Percentiles rank a stretch among this genome's conserved stretches.
These are phyloP conservation scores for Arxiozyma bovina DNA, from an alignment of 1,139 yeast species.

Conservation along the genomic window DNA sequence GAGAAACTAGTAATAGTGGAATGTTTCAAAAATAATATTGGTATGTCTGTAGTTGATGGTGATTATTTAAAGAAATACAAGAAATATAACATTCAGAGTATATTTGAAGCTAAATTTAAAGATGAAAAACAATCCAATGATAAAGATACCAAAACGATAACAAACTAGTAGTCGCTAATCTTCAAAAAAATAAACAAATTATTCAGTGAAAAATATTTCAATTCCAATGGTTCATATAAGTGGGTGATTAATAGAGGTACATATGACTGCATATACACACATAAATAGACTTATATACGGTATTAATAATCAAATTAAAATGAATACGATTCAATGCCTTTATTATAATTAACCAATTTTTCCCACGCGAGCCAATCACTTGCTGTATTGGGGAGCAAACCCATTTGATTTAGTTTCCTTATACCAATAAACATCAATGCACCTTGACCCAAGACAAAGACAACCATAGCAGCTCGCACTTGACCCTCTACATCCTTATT, in stretches of 20 bases:
- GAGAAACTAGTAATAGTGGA: slow-evolving; percentile 77
- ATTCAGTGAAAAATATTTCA: not conserved
- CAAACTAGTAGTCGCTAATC: not conserved
- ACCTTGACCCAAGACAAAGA: slow-evolving; percentile 52
- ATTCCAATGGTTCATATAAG: not conserved
- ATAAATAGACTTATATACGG: not conserved
- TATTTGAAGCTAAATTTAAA: slow-evolving; percentile 41
- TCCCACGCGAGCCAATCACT: slow-evolving; percentile 96
- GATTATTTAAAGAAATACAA: slow-evolving; percentile 42
- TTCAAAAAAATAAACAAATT: too few relatives aligned
- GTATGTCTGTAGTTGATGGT: slow-evolving; percentile 68
- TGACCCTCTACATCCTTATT: slow-evolving; percentile 35
- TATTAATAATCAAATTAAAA: slow-evolving; percentile 10
- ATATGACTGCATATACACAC: not conserved
- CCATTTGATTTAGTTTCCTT: slow-evolving; percentile 82
- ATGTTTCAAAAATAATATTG: slow-evolving; percentile 76
- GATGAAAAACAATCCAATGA: slow-evolving; percentile 10
- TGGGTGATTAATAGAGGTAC: not conserved
- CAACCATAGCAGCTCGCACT: slow-evolving; percentile 40
- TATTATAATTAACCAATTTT: slow-evolving; percentile 30
- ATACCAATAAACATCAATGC: slow-evolving; percentile 66
- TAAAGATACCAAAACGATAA: not conserved
- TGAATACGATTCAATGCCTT: slow-evolving; percentile 15
- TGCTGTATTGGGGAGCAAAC: slow-evolving; percentile 74
- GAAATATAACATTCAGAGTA: slow-evolving; percentile 53